Evolutionary conservation across 148 eudicot genomes (phyloP).

Genomic region (Diospyros kaki): DNA sequence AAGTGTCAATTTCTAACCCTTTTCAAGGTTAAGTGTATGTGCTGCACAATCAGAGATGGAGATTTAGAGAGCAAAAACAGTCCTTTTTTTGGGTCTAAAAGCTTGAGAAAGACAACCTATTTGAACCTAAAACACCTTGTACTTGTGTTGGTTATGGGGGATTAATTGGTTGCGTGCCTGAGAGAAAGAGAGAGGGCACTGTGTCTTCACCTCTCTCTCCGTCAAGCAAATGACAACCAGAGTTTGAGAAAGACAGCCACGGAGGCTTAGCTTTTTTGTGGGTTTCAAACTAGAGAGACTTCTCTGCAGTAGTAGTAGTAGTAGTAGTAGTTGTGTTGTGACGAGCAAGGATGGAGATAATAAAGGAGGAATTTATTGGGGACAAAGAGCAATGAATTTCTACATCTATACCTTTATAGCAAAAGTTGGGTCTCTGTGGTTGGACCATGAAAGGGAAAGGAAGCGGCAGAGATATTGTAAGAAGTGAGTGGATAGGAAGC

Average conservation of each 20-base stretch:
- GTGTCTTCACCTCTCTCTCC: not conserved
- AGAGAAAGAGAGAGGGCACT: not conserved
- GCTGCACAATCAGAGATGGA: not conserved
- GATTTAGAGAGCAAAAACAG: not conserved
- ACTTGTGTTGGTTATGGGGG: conserved; percentile 1
- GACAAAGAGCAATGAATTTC: conserved; percentile 14
- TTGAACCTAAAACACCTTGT: not conserved
- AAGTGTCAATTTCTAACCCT: not conserved
- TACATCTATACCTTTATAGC: conserved; percentile 13
- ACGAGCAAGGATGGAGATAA: not conserved
- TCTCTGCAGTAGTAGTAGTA: too few species aligned
- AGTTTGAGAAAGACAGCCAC: conserved; percentile 19
- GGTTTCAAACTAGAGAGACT: too few species aligned
- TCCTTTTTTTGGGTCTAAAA: not conserved
- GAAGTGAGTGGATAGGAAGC: conserved; percentile 25
- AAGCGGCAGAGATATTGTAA: conserved; percentile 11
- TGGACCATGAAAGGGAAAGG: conserved; percentile 20
- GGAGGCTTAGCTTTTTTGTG: not conserved
- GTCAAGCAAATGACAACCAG: conserved; percentile 1
- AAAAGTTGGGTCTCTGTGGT: conserved; percentile 11
- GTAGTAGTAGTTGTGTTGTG: not conserved
- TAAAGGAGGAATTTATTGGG: not conserved
- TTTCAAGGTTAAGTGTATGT: not conserved
- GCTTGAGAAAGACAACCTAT: conserved; percentile 2
- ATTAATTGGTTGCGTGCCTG: not conserved